A percentile compares a stretch with the other conserved stretches of the same genome.
These are phyloP conservation scores for Sporothrix luriei DNA, from an alignment of 2,329 filamentous ascomycete genomes.

Conservation along the genomic window DNA sequence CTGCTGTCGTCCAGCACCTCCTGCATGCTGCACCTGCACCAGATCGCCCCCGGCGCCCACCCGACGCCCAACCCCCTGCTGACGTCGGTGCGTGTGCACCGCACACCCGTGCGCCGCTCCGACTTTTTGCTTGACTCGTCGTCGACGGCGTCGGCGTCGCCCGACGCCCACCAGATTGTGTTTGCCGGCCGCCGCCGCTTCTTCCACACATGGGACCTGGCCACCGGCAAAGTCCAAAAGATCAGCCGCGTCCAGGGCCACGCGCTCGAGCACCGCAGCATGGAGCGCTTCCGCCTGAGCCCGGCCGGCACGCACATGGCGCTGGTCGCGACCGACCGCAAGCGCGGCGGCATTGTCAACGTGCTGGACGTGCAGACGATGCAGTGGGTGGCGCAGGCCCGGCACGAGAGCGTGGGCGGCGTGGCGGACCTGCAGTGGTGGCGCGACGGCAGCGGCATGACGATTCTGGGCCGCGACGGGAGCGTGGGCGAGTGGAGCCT, in stretches of 20 bases:
- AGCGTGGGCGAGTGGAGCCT: slow-evolving; percentile 89
- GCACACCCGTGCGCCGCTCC: slow-evolving; percentile 81
- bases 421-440: slow-evolving; percentile 94
- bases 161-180: slow-evolving; percentile 63
- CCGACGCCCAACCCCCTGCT: slow-evolving; percentile 84
- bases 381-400: slow-evolving; percentile 84
- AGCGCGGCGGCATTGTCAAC: slow-evolving; percentile 87
- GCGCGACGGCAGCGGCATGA: slow-evolving; percentile 78
- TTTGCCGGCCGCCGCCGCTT: slow-evolving; percentile 85
- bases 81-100: slow-evolving; percentile 83
- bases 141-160: slow-evolving; percentile 63
- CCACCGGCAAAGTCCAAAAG: slow-evolving; percentile 80
- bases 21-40: slow-evolving; percentile 84
- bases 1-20: slow-evolving; percentile 86
- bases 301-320: slow-evolving; percentile 87
- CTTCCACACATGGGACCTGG: slow-evolving; percentile 92
- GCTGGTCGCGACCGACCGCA: slow-evolving; percentile 74
- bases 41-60: slow-evolving; percentile 74
- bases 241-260: slow-evolving; percentile 74
- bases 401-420: slow-evolving; percentile 78
- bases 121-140: slow-evolving; percentile 67
- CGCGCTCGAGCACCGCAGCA: slow-evolving; percentile 78
- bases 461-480: slow-evolving; percentile 80
- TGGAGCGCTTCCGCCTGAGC: slow-evolving; percentile 87
- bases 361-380: slow-evolving; percentile 76